Conservation (phyloP, 2,329 filamentous ascomycete genomes). For the Clarireedia homoeocarpa region DNA sequence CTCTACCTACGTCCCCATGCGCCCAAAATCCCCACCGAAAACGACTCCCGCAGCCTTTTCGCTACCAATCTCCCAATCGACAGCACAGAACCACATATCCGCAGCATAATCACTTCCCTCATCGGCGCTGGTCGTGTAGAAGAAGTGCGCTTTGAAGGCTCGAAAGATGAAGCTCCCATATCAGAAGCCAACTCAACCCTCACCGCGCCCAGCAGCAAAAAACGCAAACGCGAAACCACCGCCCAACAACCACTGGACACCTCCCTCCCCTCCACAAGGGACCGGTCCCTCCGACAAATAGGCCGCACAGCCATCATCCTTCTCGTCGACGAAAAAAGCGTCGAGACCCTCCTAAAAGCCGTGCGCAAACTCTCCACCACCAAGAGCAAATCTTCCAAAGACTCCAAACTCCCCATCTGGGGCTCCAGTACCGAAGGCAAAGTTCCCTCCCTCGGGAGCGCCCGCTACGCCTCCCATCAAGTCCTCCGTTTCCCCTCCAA, state of each 20-base stretch:
- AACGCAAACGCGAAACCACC: conserved; percentile 39
- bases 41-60: conserved; percentile 76
- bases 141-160: conserved; percentile 64
- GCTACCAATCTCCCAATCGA: conserved; percentile 85
- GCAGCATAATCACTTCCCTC: conserved; percentile 64
- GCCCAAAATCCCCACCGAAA: conserved; percentile 65
- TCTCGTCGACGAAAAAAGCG: conserved; percentile 76
- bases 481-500: conserved; percentile 63
- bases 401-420: conserved; percentile 58
- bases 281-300: conserved; percentile 59
- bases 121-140: conserved; percentile 75
- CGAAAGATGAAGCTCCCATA: conserved; percentile 34
- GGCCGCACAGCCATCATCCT: conserved; percentile 74
- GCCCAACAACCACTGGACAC: conserved; percentile 51
- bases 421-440: conserved; percentile 52
- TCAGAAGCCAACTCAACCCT: conserved; percentile 21
- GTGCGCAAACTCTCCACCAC: conserved; percentile 44
- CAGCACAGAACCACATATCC: conserved; percentile 68
- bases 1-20: conserved; percentile 80
- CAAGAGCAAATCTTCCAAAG: conserved; percentile 42
- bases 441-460: conserved; percentile 40
- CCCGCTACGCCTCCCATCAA: conserved; percentile 56
- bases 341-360: conserved; percentile 71
- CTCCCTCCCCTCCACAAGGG: conserved; percentile 68
- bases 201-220: conserved; percentile 33